Base-by-base conservation (phyloP, 1,284 basidiomycete species). In the Tremellales sp. region DNA sequence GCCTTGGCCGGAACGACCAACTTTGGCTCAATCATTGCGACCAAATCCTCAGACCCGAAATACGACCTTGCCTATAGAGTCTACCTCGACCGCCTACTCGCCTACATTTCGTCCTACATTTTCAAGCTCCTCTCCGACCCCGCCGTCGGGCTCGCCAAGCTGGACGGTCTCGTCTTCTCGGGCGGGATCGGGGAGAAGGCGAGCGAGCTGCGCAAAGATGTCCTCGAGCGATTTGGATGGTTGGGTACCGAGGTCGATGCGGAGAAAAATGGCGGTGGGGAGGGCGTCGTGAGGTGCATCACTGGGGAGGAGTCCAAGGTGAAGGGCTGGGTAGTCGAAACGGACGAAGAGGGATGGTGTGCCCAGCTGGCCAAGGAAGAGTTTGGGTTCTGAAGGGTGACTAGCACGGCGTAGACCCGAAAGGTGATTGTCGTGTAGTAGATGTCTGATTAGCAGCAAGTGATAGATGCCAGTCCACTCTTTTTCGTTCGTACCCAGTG, bases 131-230 rank as follows among this genome's bases (percentile, higher is more conserved):
- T 78, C 1, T 21, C 36, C 27, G n/a, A n/a, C n/a, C 51, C 57
- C 2, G 78, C 78, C 6, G 39, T 55, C 1, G 54, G 59, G 16
- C 51, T 61, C 9, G 56, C 22, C 45, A 72, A 53, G 13, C 79
- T 90, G 5, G 85, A 90, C 65, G 87, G 83, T 3, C 66, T 92
- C 25, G 86, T 91, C 8, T 92, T 93, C 65, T 78, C 86, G 0
- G 89, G 88, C 4, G 88, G 88, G 0, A 87, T 93, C 44, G 89
- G 89, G 0, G 89, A 93, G 73, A 77, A 77, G 56, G 80, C 82
- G 42, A 74, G 71, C 6, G 74, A 79, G 52, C 68, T 93, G 48
- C 73, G 89, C 33, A 65, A 72, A 36, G 79, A 80, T 24, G 76
- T 91, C 10, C 75, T 74, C 14, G 65, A 76, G 28, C 74, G 77